These are phyloP conservation scores for Podila epicladia DNA, from an alignment of 192 early-diverging fungal species.

Conservation along the genomic window DNA sequence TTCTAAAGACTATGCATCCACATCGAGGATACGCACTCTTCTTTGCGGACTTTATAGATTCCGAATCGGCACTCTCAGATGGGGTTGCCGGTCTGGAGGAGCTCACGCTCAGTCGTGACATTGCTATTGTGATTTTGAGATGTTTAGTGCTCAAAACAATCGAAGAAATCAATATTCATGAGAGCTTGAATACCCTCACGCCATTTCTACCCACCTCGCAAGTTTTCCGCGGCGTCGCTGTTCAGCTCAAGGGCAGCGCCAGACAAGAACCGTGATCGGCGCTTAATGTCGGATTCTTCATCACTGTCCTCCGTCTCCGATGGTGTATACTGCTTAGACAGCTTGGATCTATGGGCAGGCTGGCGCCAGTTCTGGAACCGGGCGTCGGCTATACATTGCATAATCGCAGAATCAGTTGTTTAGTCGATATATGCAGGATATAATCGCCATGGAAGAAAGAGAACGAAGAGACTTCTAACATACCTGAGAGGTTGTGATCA, in stretches of 20 bases:
- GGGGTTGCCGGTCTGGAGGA: conserved; percentile 3
- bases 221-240: conserved; percentile 2
- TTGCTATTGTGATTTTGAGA: conserved; percentile 2
- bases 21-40: conserved; percentile 18
- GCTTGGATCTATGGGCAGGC: conserved; percentile 38
- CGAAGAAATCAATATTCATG: background rate
- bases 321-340: conserved; percentile 48
- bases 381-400: background rate
- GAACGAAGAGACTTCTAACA: background rate
- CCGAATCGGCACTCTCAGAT: conserved; percentile 17
- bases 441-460: too few relatives aligned
- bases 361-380: conserved; percentile 41
- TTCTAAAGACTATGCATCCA: background rate
- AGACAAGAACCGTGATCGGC: conserved; percentile 33
- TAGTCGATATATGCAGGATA: too few relatives aligned
- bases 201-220: background rate
- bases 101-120: conserved; percentile 11
- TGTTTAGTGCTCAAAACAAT: background rate
- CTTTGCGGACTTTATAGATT: conserved; percentile 26
- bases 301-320: conserved; percentile 37
- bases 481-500: background rate
- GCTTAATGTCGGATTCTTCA: conserved; percentile 10
- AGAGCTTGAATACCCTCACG: background rate
- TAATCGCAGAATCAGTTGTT: background rate
- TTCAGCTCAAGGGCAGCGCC: conserved; percentile 31